Percentiles rank a stretch among this genome's conserved stretches.
Conservation (phyloP, 805 yeast species). For the Ogataea parapolymorpha region DNA sequence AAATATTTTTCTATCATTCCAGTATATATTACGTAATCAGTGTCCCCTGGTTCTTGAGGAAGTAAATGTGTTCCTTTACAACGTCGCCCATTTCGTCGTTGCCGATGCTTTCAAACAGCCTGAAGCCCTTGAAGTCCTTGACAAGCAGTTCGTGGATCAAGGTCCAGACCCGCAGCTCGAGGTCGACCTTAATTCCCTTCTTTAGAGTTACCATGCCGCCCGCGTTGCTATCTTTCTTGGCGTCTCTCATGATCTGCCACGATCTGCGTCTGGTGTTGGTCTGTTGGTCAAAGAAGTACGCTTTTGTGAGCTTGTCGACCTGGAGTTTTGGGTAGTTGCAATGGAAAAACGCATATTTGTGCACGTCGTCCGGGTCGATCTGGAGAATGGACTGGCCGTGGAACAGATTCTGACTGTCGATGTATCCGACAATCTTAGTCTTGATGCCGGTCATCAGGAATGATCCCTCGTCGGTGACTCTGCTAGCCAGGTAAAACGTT, state of each 20-base stretch:
- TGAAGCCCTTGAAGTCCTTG: slow-evolving; percentile 28
- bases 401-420: slow-evolving; percentile 24
- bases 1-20: background rate
- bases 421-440: slow-evolving; percentile 31
- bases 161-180: slow-evolving; percentile 30
- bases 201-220: slow-evolving; percentile 17
- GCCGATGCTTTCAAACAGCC: slow-evolving; percentile 21
- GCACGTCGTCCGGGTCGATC: slow-evolving; percentile 25
- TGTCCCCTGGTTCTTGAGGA: slow-evolving; percentile 17
- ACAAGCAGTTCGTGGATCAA: slow-evolving; percentile 20
- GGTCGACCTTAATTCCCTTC: slow-evolving; percentile 21
- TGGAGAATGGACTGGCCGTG: slow-evolving; percentile 33
- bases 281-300: slow-evolving; percentile 19
- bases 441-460: slow-evolving; percentile 28
- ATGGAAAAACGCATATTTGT: slow-evolving; percentile 29
- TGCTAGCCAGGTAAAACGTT: slow-evolving; percentile 69
- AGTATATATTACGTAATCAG: slow-evolving; percentile 8
- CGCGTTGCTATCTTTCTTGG: slow-evolving; percentile 29
- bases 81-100: slow-evolving; percentile 28
- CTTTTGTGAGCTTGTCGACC: slow-evolving; percentile 18
- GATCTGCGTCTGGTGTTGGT: slow-evolving; percentile 20
- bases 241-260: slow-evolving; percentile 30
- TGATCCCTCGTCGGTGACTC: slow-evolving; percentile 33
- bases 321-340: slow-evolving; percentile 32
- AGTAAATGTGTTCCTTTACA: slow-evolving; percentile 17